Evolutionary conservation across 108 stramenopile genomes (phyloP).

Genomic region (Nitzschia sp.): DNA sequence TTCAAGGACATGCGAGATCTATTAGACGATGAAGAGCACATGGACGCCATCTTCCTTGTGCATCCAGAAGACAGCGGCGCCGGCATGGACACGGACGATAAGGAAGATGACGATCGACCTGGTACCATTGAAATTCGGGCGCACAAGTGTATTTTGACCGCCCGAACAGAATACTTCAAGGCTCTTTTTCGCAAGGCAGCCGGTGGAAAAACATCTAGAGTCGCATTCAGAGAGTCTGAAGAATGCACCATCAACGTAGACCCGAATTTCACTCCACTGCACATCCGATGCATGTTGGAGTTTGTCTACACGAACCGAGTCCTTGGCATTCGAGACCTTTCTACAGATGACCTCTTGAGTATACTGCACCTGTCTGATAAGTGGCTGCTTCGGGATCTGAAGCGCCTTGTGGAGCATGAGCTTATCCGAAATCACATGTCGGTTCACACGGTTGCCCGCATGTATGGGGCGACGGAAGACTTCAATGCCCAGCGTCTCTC

Average conservation of each 20-base stretch:
- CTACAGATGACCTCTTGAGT: constrained; percentile 76
- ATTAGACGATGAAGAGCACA: constrained; percentile 88
- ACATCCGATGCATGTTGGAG: constrained; percentile 90
- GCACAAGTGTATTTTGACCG: constrained; percentile 95
- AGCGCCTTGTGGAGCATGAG: constrained; percentile 86
- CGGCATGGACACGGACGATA: constrained; percentile 30
- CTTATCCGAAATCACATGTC: constrained; percentile 82
- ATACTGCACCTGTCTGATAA: constrained; percentile 81
- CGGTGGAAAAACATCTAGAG: constrained; percentile 8
- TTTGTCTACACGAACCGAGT: constrained; percentile 96
- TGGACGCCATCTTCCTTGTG: constrained; percentile 79
- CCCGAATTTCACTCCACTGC: constrained; percentile 66
- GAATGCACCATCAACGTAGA: constrained; percentile 82
- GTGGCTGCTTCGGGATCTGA: constrained; percentile 89
- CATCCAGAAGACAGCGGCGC: constrained; percentile 37
- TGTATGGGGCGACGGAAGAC: constrained; percentile 90
- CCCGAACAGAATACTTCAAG: constrained; percentile 97
- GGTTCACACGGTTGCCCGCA: constrained; percentile 79
- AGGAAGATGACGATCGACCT: constrained; percentile 15
- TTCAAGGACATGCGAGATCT: constrained; percentile 87
- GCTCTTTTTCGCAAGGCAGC: constrained; percentile 90
- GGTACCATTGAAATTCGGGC: constrained; percentile 74
- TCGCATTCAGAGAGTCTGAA: constrained; percentile 70
- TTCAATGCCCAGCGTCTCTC: constrained; percentile 80
- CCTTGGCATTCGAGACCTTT: constrained; percentile 48